Conservation (phyloP, 805 yeast genomes). For the Suhomyces xylopsoci region DNA sequence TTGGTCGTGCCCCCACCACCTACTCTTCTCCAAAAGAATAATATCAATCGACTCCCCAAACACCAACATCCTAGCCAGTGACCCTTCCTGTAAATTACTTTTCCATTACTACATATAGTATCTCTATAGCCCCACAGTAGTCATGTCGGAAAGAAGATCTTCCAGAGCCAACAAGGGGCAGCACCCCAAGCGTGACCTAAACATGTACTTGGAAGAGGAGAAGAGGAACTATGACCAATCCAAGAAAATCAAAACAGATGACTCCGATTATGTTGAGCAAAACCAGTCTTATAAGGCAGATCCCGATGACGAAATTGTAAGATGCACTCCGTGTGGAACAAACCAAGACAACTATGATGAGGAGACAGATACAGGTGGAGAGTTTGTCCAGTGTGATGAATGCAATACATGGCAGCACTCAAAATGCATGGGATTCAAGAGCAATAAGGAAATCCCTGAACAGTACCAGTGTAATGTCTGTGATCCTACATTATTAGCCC, state of each 20-base stretch:
- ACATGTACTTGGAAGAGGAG: slow-evolving; percentile 11
- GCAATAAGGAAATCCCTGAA: slow-evolving; percentile 41
- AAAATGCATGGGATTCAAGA: slow-evolving; percentile 52
- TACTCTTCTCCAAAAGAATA: neutral
- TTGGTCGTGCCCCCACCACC: neutral
- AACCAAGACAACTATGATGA: slow-evolving; percentile 56
- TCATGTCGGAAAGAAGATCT: slow-evolving; percentile 28
- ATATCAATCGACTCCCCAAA: neutral
- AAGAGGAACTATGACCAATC: slow-evolving; percentile 10
- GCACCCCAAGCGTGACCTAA: slow-evolving; percentile 29
- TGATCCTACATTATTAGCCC: slow-evolving; percentile 24
- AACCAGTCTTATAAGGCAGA: slow-evolving; percentile 11
- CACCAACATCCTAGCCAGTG: neutral
- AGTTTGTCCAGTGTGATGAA: slow-evolving; percentile 63
- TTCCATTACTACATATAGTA: neutral
- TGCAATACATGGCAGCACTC: slow-evolving; percentile 76
- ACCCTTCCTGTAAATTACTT: no score
- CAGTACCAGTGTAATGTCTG: slow-evolving; percentile 56
- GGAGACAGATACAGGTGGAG: slow-evolving; percentile 50
- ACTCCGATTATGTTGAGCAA: slow-evolving; percentile 8
- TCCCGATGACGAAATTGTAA: slow-evolving; percentile 44
- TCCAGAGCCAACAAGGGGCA: slow-evolving; percentile 39
- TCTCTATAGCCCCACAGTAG: neutral
- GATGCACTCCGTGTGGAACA: slow-evolving; percentile 63
- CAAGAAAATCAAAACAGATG: slow-evolving; percentile 7